A percentile compares a stretch with the other conserved stretches of the same genome.
Evolutionary conservation across 2,329 filamentous ascomycete genomes (phyloP).

Genomic region (Aureobasidium leucospermi): DNA sequence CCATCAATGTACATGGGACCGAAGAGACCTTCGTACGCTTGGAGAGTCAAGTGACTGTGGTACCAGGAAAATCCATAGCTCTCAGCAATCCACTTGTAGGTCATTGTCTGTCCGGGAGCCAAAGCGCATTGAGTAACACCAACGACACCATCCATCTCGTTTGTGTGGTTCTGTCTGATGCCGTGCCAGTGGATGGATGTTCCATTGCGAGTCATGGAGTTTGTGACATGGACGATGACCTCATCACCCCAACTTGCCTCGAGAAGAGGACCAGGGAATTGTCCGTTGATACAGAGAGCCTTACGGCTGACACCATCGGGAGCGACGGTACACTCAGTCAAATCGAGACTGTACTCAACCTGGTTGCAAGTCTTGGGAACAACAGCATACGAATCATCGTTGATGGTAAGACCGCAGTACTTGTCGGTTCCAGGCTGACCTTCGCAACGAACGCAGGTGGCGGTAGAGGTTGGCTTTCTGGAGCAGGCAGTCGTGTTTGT

Average conservation of each 20-base stretch:
- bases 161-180: conserved; percentile 44
- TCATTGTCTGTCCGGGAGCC: conserved; percentile 25
- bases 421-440: conserved; percentile 13
- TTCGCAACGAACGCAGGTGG: conserved; percentile 10
- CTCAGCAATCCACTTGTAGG: conserved; percentile 30
- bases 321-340: conserved; percentile 7
- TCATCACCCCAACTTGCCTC: conserved; percentile 26
- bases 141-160: conserved; percentile 44
- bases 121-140: conserved; percentile 40
- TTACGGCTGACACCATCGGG: conserved; percentile 9
- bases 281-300: conserved; percentile 13
- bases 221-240: conserved; percentile 28
- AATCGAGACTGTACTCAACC: not conserved
- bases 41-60: conserved; percentile 35
- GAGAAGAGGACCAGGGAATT: conserved; percentile 11
- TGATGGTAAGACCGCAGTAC: conserved; percentile 9
- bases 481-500: conserved; percentile 11
- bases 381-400: conserved; percentile 9
- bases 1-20: conserved; percentile 36
- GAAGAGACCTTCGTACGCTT: conserved; percentile 35
- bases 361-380: conserved; percentile 12
- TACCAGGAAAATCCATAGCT: conserved; percentile 37
- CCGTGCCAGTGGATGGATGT: conserved; percentile 47
- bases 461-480: conserved; percentile 8
- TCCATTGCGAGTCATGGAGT: conserved; percentile 29